phyloP scores from a whole-genome alignment of 805 yeast species.

The Danielia oregonensis region DNA sequence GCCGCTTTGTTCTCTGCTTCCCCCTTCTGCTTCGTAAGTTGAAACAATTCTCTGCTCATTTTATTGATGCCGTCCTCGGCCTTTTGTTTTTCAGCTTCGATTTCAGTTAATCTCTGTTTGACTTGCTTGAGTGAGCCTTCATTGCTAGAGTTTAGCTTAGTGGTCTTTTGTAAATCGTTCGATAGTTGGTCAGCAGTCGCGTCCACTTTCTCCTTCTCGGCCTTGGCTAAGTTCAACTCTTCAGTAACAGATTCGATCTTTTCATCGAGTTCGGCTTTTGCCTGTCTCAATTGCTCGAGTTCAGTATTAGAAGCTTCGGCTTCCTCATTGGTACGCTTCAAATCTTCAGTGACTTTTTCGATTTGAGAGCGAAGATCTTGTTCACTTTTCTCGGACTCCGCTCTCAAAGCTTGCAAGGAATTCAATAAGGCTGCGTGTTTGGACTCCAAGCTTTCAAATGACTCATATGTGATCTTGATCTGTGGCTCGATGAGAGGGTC shows the following conservation, averaged over 20 bases:
- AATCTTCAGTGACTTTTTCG: conserved; percentile 8
- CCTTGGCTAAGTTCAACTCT: conserved; percentile 22
- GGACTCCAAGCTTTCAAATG: conserved; percentile 44
- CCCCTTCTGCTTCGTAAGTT: conserved; percentile 57
- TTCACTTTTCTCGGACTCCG: conserved; percentile 16
- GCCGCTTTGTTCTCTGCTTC: conserved; percentile 43
- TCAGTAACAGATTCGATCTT: conserved; percentile 20
- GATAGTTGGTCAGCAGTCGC: conserved; percentile 24
- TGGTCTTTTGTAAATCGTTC: conserved; percentile 29
- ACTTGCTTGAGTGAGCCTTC: conserved; percentile 26
- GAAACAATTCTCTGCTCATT: conserved; percentile 80
- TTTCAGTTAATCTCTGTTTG: conserved; percentile 26
- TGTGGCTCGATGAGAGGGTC: conserved; percentile 75
- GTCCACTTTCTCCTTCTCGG: conserved; percentile 29
- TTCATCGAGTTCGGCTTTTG: conserved; percentile 18
- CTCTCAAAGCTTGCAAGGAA: conserved; percentile 21
- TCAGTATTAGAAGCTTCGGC: conserved; percentile 12
- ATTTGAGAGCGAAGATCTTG: conserved; percentile 17
- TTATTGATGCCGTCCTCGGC: conserved; percentile 88
- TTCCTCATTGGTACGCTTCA: conserved; percentile 20
- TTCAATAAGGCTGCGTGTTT: conserved; percentile 27
- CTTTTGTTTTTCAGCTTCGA: conserved; percentile 47
- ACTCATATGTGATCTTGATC: conserved; percentile 60
- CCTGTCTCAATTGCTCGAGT: conserved; percentile 16
- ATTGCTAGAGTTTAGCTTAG: conserved; percentile 22